Base-by-base conservation (phyloP, 2,329 filamentous ascomycete species). In the Sordariomycetes sp. region DNA sequence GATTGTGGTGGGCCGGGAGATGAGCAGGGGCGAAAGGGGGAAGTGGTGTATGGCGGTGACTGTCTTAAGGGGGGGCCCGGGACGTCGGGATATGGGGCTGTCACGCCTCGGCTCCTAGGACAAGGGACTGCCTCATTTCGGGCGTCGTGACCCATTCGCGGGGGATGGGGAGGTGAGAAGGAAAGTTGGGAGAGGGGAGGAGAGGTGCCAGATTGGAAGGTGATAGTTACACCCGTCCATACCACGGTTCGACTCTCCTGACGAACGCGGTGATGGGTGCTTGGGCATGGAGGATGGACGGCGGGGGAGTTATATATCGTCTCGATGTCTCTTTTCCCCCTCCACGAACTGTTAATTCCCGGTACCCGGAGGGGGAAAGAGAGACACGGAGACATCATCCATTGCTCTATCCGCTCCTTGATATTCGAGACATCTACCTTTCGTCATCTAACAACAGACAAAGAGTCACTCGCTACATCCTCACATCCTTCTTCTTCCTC, bases 171-270 rank as follows among this genome's bases (percentile, higher is more conserved):
- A 22, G n/a, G 52, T 32, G 24, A 22, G 20, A 50, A 22, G 12
- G 39, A n/a, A n/a, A n/a, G n/a, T n/a, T n/a, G n/a, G 24, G 39
- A n/a, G 10, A 22, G n/a, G 20, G 32, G 34, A 7, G 24, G 24
- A 25, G 34, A 15, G 35, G 35, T 20, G 28, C 39, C 13, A 45
- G 39, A 2, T 45, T 45, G 39, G 45, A 50, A 20, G 45, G 45
- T 52, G 51, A 52, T 52, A 34, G 51, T 56, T 56, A 56, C 55
- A 56, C 55, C 55, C 55, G 55, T 56, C 25, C 50, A 56, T 56
- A 35, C n/a, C 48, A 20, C 45, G 45, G 52, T 51, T 36, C 54
- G 28, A 42, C 32, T 52, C n/a, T 13, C n/a, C 24, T 15, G 54
- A 28, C n/a, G 39, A n/a, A 36, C 54, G 28, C 32, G 25, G 17